phyloP scores from a whole-genome alignment of 2,329 filamentous ascomycete species.

The Huntiella abstrusa region DNA sequence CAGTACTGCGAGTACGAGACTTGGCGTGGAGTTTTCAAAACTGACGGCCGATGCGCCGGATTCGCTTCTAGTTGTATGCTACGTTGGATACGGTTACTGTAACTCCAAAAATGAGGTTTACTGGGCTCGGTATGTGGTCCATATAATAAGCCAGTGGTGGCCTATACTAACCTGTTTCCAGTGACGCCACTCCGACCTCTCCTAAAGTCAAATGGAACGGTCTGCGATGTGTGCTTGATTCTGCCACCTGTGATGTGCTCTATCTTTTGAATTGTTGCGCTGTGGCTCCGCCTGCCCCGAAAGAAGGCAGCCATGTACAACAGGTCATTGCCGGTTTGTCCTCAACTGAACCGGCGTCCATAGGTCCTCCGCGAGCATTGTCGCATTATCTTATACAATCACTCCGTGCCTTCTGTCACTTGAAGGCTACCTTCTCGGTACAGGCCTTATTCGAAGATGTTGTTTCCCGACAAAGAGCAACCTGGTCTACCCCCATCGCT shows the following conservation, averaged over 20 bases:
- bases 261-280: slow-evolving; percentile 44
- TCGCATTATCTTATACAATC: slow-evolving; percentile 37
- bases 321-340: slow-evolving; percentile 43
- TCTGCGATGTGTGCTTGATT: slow-evolving; percentile 42
- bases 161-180: slow-evolving; percentile 17
- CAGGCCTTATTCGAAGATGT: slow-evolving; percentile 40
- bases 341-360: slow-evolving; percentile 26
- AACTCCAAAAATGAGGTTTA: slow-evolving; percentile 42
- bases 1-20: slow-evolving; percentile 39
- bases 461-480: slow-evolving; percentile 24
- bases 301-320: slow-evolving; percentile 35
- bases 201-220: slow-evolving; percentile 44
- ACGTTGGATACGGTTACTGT: slow-evolving; percentile 41
- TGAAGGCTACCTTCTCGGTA: slow-evolving; percentile 30
- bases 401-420: slow-evolving; percentile 32
- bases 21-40: slow-evolving; percentile 39
- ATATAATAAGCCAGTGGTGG: neutral
- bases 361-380: slow-evolving; percentile 29
- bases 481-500: slow-evolving; percentile 28
- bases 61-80: slow-evolving; percentile 45
- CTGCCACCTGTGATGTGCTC: slow-evolving; percentile 43
- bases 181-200: slow-evolving; percentile 38
- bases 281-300: slow-evolving; percentile 27
- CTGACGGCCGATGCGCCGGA: slow-evolving; percentile 41
- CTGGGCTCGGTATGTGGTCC: slow-evolving; percentile 41